Conservation (phyloP, 2,329 filamentous ascomycete genomes). For the Penicillium sp. region DNA sequence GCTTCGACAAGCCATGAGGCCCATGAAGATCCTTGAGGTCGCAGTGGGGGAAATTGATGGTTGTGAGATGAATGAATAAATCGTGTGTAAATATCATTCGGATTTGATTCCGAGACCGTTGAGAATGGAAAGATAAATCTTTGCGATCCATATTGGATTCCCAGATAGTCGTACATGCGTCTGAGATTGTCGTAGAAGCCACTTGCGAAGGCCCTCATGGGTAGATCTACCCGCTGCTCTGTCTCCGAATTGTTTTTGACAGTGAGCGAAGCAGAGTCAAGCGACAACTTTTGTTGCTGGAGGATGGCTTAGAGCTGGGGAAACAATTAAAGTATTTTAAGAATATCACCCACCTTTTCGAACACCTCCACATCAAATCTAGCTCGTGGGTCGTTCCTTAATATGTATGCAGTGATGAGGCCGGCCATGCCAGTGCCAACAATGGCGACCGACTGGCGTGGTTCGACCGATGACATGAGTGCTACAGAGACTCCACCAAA, state of each 20-base stretch:
- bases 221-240: slow-evolving; percentile 41
- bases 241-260: slow-evolving; percentile 23
- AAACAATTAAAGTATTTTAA: neutral
- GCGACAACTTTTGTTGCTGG: slow-evolving; percentile 45
- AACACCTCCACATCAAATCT: slow-evolving; percentile 48
- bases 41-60: slow-evolving; percentile 49
- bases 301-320: neutral
- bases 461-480: neutral
- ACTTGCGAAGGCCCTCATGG: slow-evolving; percentile 54
- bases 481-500: neutral
- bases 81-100: slow-evolving; percentile 34
- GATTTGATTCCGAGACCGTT: slow-evolving; percentile 8
- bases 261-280: slow-evolving; percentile 48
- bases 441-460: slow-evolving; percentile 39
- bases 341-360: slow-evolving; percentile 40
- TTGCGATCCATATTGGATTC: slow-evolving; percentile 51
- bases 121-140: slow-evolving; percentile 51
- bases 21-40: slow-evolving; percentile 27
- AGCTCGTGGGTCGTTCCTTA: slow-evolving; percentile 40
- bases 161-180: slow-evolving; percentile 58
- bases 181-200: slow-evolving; percentile 58
- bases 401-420: slow-evolving; percentile 48
- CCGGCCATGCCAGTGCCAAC: slow-evolving; percentile 54
- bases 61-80: slow-evolving; percentile 58
- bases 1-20: slow-evolving; percentile 47